Conservation (phyloP, 345 rosid species). For the Passiflora organensis region DNA sequence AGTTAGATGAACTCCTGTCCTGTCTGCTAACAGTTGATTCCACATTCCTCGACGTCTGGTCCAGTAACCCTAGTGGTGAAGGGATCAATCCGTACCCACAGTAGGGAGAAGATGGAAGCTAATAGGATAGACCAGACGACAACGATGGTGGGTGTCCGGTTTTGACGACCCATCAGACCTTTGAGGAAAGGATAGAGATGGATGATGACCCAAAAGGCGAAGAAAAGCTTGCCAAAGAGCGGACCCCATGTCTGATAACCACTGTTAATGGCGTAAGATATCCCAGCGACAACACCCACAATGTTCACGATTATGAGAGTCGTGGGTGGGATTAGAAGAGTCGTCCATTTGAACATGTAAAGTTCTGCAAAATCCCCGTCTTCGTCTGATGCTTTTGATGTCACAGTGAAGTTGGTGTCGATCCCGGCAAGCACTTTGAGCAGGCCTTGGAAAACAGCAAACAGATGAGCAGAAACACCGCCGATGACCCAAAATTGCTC, state of each 20-base stretch:
- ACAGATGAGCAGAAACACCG: conserved; percentile 86
- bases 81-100: conserved; percentile 91
- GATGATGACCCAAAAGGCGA: conserved; percentile 95
- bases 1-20: neutral
- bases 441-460: conserved; percentile 87
- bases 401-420: conserved; percentile 91
- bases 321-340: conserved; percentile 86
- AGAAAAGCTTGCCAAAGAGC: conserved; percentile 85
- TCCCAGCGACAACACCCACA: conserved; percentile 87
- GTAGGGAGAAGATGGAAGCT: conserved; percentile 82
- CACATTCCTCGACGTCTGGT: conserved; percentile 64
- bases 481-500: conserved; percentile 98
- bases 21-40: conserved; percentile 86
- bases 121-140: conserved; percentile 91
- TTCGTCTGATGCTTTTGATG: conserved; percentile 91
- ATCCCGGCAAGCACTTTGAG: conserved; percentile 92
- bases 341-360: conserved; percentile 92
- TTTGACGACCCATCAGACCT: conserved; percentile 94
- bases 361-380: conserved; percentile 78
- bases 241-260: conserved; percentile 97
- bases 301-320: conserved; percentile 84
- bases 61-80: conserved; percentile 83
- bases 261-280: conserved; percentile 83
- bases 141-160: conserved; percentile 87
- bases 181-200: conserved; percentile 95